phyloP scores from a whole-genome alignment of 108 stramenopile species.

The Conticribra weissflogii region DNA sequence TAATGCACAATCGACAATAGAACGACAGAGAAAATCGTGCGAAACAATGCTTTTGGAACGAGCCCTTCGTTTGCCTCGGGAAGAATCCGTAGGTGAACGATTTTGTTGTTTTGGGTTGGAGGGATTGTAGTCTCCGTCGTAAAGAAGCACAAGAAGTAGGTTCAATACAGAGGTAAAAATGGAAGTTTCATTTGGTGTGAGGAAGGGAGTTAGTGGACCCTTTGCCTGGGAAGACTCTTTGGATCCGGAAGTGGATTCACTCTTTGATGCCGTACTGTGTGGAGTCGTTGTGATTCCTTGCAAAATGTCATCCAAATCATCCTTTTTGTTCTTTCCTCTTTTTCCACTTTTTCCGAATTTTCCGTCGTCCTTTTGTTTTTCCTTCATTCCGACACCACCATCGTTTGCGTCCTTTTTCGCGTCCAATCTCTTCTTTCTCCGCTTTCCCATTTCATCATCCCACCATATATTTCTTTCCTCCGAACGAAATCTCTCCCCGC shows the following conservation, averaged over 20 bases:
- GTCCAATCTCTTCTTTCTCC: not conserved
- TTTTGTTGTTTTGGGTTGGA: conserved; percentile 39
- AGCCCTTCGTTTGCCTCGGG: conserved; percentile 26
- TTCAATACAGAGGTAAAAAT: conserved; percentile 54
- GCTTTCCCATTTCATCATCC: conserved; percentile 26
- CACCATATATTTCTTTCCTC: conserved; percentile 48
- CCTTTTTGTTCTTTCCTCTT: conserved; percentile 50
- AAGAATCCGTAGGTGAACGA: conserved; percentile 44
- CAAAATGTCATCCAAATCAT: conserved; percentile 79
- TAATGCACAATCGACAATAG: conserved; percentile 74
- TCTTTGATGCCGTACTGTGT: conserved; percentile 6
- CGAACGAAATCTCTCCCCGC: conserved; percentile 53
- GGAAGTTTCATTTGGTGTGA: conserved; percentile 43
- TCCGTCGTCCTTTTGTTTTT: conserved; percentile 6
- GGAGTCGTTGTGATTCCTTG: conserved; percentile 19
- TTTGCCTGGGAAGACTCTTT: not conserved
- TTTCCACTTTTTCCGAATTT: conserved; percentile 20
- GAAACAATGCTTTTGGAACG: conserved; percentile 56
- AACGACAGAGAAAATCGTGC: conserved; percentile 47
- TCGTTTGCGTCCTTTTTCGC: conserved; percentile 1
- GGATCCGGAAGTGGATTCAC: conserved; percentile 12
- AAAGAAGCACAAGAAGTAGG: conserved; percentile 59
- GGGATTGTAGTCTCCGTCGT: conserved; percentile 46
- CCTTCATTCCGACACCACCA: not conserved
- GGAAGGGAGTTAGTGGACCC: conserved; percentile 37